A percentile compares a stretch with the other conserved stretches of the same genome.
These are phyloP conservation scores for Spiraea crenata DNA, from an alignment of 331 rosid species.

Conservation along the genomic window DNA sequence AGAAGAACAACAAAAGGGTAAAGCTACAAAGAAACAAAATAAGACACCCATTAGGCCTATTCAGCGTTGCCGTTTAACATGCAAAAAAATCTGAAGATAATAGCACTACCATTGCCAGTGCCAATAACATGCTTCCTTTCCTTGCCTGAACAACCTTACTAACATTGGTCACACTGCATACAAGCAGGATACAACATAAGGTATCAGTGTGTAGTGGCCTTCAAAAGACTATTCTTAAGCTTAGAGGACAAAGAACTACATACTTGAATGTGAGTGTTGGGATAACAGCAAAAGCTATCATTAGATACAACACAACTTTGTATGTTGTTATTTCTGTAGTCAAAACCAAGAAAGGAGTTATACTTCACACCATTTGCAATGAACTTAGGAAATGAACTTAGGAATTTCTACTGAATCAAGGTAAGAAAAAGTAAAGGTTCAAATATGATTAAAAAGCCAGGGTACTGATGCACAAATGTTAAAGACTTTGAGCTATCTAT, in stretches of 20 bases:
- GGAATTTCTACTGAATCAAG: background rate
- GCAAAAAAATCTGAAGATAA: slow-evolving; percentile 4
- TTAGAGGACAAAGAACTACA: slow-evolving; percentile 29
- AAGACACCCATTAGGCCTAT: slow-evolving; percentile 14
- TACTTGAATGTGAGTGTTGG: slow-evolving; percentile 86
- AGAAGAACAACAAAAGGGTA: slow-evolving; percentile 75
- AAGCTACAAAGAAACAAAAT: slow-evolving; percentile 53
- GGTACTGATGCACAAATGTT: background rate
- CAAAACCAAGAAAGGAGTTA: slow-evolving; percentile 16
- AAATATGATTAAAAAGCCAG: background rate
- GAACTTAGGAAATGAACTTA: no score
- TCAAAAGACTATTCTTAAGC: slow-evolving; percentile 13
- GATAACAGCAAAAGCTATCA: slow-evolving; percentile 72
- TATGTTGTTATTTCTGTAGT: slow-evolving; percentile 57
- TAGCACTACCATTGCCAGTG: slow-evolving; percentile 82
- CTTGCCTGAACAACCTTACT: slow-evolving; percentile 73
- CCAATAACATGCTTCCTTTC: slow-evolving; percentile 72
- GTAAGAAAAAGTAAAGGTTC: background rate
- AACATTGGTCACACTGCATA: slow-evolving; percentile 73
- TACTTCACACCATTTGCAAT: slow-evolving; percentile 8
- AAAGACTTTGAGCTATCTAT: background rate
- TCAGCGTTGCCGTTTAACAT: slow-evolving; percentile 20
- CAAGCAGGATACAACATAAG: slow-evolving; percentile 29
- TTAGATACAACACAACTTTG: slow-evolving; percentile 45
- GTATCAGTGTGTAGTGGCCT: background rate